phyloP scores from a whole-genome alignment of 176 grass and related monocot genomes.

The Musa itinerans region DNA sequence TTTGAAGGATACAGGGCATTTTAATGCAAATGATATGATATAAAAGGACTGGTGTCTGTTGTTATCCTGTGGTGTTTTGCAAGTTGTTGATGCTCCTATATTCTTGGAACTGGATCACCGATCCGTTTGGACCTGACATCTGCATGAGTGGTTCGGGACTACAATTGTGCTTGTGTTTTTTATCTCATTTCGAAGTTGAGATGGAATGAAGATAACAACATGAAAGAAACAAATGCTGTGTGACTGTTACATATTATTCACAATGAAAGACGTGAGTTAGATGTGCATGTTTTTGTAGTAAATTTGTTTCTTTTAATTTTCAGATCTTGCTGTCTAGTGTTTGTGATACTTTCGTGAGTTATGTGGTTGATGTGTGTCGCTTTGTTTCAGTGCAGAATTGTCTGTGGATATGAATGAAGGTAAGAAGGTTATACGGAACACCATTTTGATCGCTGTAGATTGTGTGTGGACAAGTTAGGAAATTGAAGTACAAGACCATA shows the following conservation, averaged over 20 bases:
- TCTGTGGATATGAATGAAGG: neutral
- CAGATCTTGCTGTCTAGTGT: too few relatives aligned
- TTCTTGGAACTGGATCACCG: neutral
- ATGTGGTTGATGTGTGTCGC: neutral
- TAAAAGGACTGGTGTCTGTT: neutral
- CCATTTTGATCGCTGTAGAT: neutral
- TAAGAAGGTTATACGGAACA: neutral
- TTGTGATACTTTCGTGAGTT: neutral
- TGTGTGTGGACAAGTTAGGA: neutral
- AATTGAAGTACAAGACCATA: neutral
- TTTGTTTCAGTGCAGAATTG: slow-evolving; percentile 4
- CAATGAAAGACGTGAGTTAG: neutral
- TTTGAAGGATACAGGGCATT: too few relatives aligned
- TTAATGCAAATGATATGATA: too few relatives aligned
- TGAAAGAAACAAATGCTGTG: neutral
- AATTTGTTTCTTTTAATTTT: neutral
- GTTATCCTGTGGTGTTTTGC: neutral
- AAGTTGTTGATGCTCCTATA: neutral
- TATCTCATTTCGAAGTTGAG: too few relatives aligned
- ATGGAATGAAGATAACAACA: neutral
- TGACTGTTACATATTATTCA: neutral
- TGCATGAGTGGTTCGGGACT: neutral
- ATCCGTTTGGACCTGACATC: neutral
- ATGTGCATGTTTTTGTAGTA: neutral
- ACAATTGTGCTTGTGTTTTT: too few relatives aligned